Percentiles rank a stretch among this genome's conserved stretches.
Evolutionary conservation across 2,329 filamentous ascomycete genomes (phyloP).

Genomic region (Clathrospora elynae): DNA sequence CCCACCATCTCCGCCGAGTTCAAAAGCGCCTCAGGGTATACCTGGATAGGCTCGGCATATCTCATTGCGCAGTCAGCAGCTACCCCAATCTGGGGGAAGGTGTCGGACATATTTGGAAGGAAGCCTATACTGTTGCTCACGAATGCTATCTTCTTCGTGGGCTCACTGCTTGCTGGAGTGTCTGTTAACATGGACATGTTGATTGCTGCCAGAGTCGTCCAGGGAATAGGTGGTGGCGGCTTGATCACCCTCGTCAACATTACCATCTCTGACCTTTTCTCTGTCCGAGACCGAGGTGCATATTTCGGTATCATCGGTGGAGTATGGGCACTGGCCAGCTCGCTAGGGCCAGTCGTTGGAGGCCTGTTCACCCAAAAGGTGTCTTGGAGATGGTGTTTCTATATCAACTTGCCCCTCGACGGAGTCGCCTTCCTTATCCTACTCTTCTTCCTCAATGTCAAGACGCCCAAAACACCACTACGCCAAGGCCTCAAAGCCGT

Average conservation of each 20-base stretch:
- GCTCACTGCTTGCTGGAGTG: conserved; percentile 64
- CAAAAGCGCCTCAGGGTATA: conserved; percentile 56
- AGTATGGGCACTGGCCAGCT: conserved; percentile 69
- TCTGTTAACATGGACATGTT: conserved; percentile 65
- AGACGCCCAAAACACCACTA: conserved; percentile 68
- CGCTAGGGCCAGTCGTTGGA: conserved; percentile 69
- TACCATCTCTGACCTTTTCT: conserved; percentile 67
- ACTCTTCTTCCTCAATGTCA: conserved; percentile 67
- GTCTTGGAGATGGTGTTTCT: conserved; percentile 65
- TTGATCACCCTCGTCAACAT: conserved; percentile 69
- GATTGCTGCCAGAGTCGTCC: conserved; percentile 64
- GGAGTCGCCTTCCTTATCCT: conserved; percentile 62
- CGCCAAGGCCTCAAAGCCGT: conserved; percentile 66
- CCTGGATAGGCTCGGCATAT: conserved; percentile 61
- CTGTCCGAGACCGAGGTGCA: conserved; percentile 61
- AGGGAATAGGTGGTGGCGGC: conserved; percentile 68
- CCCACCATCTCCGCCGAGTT: conserved; percentile 64
- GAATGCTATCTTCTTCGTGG: conserved; percentile 66
- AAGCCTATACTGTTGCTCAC: conserved; percentile 66
- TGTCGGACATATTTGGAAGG: conserved; percentile 70
- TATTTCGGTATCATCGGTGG: conserved; percentile 70
- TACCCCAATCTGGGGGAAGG: conserved; percentile 65
- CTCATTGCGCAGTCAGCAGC: conserved; percentile 56
- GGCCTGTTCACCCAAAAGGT: conserved; percentile 68
- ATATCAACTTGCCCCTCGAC: conserved; percentile 69